Evolutionary conservation across 768 basidiomycete genomes (phyloP), one percentile per base, ranked within the genome.

Genomic region (Leccinellum albellum): DNA sequence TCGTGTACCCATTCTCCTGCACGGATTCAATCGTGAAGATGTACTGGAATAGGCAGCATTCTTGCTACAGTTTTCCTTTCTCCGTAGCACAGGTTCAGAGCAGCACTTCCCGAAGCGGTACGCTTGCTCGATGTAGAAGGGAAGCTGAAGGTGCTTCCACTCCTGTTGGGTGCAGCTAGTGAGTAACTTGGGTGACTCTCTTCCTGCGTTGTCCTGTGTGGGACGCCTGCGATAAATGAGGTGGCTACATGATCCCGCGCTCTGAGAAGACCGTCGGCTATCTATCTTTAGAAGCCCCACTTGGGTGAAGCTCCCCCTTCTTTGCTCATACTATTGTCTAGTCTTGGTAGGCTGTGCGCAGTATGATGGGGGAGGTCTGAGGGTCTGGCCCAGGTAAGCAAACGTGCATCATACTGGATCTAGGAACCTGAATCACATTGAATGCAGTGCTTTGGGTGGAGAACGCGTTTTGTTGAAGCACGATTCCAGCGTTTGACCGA

Each of bases 281-380:
- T 24, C 46, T 20, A 15, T 55, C 46, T 42, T 47, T 24, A 26
- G 14, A 24, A 26, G 23, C 28, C 46, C 50, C 32, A 37, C 49
- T 42, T 51, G 31, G 21, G n/a, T 26, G 24, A 21, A 35, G 26
- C 33, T 44, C 3, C 54, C 53, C 54, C 42, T 42, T 28, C 20
- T 44, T 28, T n/a, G 12, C 44, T 61, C 52, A 21, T 52, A 24
- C 44, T 29, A 37, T 61, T 55, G 50, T 61, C 21, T 35, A 86
- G 83, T 87, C 7, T 88, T 91, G 63, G 65, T 82, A 14, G 88
- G 89, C 40, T 90, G 91, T 49, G 91, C 71, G 73, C 90, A 53
- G 75, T 78, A 28, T 91, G 85, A 88, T 94, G 94, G 75, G 93
- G 94, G 72, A 81, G 78, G 61, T 84, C 86, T 62, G 93, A 59